Conservation (phyloP, 768 basidiomycete genomes). For the Naematelia aurantialba region DNA sequence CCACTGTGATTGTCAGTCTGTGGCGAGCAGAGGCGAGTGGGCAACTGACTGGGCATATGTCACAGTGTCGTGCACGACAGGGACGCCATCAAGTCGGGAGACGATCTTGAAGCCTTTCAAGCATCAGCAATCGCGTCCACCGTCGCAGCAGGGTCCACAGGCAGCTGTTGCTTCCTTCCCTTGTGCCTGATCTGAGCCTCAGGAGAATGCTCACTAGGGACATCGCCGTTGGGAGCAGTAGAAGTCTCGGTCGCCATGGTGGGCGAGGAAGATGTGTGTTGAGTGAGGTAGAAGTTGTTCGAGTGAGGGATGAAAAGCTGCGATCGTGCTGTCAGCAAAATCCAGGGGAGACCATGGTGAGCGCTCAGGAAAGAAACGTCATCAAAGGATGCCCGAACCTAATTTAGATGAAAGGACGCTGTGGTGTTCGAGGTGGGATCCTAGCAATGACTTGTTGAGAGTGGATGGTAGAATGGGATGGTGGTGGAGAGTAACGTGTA, state of each 20-base stretch:
- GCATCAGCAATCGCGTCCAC: background rate
- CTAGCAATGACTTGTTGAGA: background rate
- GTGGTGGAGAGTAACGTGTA: no score
- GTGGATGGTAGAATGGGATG: no score
- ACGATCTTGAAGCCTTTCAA: conserved; percentile 46
- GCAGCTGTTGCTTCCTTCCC: background rate
- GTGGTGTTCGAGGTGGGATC: no score
- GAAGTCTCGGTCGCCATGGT: conserved; percentile 3
- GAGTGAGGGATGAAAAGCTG: background rate
- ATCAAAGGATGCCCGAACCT: background rate
- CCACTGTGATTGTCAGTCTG: conserved; percentile 15
- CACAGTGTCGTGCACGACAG: conserved; percentile 46
- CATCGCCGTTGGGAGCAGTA: background rate
- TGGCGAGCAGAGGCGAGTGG: background rate
- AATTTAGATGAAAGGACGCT: background rate
- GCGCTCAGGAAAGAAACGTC: background rate
- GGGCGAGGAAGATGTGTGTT: background rate
- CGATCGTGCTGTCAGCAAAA: background rate
- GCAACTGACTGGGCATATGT: conserved; percentile 46
- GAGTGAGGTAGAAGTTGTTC: background rate
- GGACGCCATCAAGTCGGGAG: conserved; percentile 40
- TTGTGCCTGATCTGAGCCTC: background rate
- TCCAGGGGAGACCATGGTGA: background rate
- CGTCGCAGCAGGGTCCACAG: background rate
- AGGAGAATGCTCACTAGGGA: conserved; percentile 1